Percentiles rank a stretch among this genome's conserved stretches.
Evolutionary conservation across 805 yeast species (phyloP).

Genomic region (Clavispora asparagi): DNA sequence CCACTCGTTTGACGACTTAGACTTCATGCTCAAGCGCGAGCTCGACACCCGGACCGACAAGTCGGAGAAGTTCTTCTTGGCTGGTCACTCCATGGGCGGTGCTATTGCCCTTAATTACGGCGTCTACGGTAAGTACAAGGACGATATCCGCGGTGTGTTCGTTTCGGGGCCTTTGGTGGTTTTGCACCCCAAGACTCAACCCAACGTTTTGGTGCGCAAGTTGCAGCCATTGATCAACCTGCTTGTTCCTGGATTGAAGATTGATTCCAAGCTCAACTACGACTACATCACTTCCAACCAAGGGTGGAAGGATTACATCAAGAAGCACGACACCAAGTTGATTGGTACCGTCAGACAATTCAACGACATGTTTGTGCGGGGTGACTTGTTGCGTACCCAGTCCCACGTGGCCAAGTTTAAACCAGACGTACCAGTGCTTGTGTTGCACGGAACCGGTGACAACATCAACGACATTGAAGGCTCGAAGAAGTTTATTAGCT

Average conservation of each 20-base stretch:
- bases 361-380: conserved; percentile 59
- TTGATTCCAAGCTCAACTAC: conserved; percentile 52
- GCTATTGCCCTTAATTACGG: conserved; percentile 63
- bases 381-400: conserved; percentile 43
- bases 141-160: conserved; percentile 42
- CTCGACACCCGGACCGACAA: conserved; percentile 27
- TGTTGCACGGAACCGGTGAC: conserved; percentile 64
- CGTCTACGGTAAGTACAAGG: conserved; percentile 46
- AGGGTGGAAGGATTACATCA: conserved; percentile 42
- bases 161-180: conserved; percentile 57
- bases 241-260: conserved; percentile 42
- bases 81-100: conserved; percentile 84
- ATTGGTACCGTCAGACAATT: conserved; percentile 54
- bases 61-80: conserved; percentile 41
- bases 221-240: conserved; percentile 35
- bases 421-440: conserved; percentile 43
- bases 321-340: conserved; percentile 31
- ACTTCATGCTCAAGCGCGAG: conserved; percentile 47
- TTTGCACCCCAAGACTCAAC: conserved; percentile 55
- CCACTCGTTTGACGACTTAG: conserved; percentile 55
- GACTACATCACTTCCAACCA: conserved; percentile 51
- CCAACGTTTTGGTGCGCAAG: conserved; percentile 39
- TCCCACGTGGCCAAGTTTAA: conserved; percentile 31
- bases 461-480: conserved; percentile 51
- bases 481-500: conserved; percentile 36